Evolutionary conservation across 208 protist genomes (phyloP).

Genomic region (Acanthamoeba culbertsoni): DNA sequence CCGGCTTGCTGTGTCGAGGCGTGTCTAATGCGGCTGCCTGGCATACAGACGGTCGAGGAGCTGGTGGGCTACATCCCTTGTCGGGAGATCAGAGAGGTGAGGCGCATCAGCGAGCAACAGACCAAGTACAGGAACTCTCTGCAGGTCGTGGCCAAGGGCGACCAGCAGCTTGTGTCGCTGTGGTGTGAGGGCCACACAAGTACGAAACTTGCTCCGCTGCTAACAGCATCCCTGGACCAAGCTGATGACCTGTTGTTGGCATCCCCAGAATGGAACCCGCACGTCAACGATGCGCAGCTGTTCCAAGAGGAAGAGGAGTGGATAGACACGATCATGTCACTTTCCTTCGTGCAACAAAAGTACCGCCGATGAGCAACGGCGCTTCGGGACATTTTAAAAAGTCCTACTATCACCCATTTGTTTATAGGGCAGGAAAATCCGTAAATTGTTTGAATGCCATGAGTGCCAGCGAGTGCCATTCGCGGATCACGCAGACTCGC

Average conservation of each 20-base stretch:
- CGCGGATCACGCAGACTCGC: too few relatives aligned
- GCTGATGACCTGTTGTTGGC: too few relatives aligned
- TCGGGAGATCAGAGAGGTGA: background rate
- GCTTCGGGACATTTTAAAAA: background rate
- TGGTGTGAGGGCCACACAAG: background rate
- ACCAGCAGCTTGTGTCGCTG: background rate
- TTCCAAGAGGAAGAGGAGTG: background rate
- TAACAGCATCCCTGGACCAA: background rate
- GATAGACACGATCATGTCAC: conserved; percentile 18
- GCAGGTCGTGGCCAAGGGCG: conserved; percentile 25
- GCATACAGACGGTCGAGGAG: background rate
- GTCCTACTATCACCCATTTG: too few relatives aligned
- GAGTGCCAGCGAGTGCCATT: too few relatives aligned
- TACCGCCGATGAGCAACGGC: background rate
- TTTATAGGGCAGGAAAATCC: too few relatives aligned
- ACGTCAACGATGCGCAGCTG: background rate
- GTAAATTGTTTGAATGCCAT: too few relatives aligned
- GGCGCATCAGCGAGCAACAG: conserved; percentile 9
- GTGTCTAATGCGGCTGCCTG: too few relatives aligned
- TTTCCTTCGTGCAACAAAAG: conserved; percentile 22
- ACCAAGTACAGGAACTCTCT: conserved; percentile 9
- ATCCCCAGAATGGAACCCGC: background rate
- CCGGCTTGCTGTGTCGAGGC: background rate
- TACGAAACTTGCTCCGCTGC: background rate
- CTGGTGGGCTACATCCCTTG: conserved; percentile 2